Evolutionary conservation across 2,329 filamentous ascomycete species (phyloP), one percentile per base, ranked within the genome.

Genomic region (Colletotrichum chrysophilum): DNA sequence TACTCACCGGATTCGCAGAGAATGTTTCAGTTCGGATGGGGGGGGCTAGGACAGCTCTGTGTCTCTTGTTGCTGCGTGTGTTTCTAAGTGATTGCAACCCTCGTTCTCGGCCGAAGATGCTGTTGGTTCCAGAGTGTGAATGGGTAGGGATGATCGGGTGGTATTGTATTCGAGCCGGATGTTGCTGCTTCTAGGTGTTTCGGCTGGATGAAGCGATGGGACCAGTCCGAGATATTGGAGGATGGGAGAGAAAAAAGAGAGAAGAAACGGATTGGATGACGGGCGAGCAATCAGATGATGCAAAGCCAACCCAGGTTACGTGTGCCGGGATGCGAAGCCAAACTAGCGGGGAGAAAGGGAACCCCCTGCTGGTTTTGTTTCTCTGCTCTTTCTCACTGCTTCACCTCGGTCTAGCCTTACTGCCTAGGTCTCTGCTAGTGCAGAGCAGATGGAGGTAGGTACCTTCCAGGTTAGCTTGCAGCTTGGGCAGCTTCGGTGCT

Each of bases 241-340:
- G 32, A 58, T 12, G 18, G 26, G 18, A n/a, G 34, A 64, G 12
- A 28, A 52, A 26, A 66, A 34, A 34, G 24, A 52, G 34, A 64
- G 36, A 36, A 52, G 32, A 58, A 56, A 2, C 24, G 30, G 58
- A 60, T 43, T 55, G 66, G 62, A 61, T 69, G 66, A 62, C 65
- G 66, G 61, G 12, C 66, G 38, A 58, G 66, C 66, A 62, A 70
- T 74, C 60, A 74, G 74, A 76, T 74, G 74, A 76, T 74, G 55
- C 60, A 71, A 32, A 43, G 36, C 28, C 24, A 38, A 16, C 36
- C 36, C 36, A 66, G 36, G 48, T 73, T 75, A 56, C 68, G 68
- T 66, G 43, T 64, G 58, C 65, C 36, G 38, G 58, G 70, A 52
- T 60, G 65, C 34, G 65, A 68, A 68, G 60, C 56, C 70, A 76